A percentile compares a stretch with the other conserved stretches of the same genome.
Conservation (phyloP, 176 grass and related monocot genomes). For the Phoenix roebelenii region DNA sequence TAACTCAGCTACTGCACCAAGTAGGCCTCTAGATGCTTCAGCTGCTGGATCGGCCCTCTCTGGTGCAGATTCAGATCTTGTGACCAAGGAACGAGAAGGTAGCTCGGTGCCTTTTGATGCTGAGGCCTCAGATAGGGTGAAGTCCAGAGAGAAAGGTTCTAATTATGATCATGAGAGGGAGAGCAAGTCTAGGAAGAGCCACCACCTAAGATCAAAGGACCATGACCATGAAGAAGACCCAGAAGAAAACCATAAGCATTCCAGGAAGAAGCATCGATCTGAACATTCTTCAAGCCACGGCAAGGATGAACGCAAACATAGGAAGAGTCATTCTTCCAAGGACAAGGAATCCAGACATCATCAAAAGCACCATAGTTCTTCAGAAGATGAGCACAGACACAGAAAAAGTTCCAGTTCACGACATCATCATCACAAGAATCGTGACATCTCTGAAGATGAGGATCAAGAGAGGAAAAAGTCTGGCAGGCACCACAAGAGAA, state of each 20-base stretch:
- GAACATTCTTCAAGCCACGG: slow-evolving; percentile 36
- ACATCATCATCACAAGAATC: slow-evolving; percentile 14
- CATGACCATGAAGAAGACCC: slow-evolving; percentile 22
- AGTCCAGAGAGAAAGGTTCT: slow-evolving; percentile 19
- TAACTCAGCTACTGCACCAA: slow-evolving; percentile 10
- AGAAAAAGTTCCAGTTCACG: slow-evolving; percentile 36
- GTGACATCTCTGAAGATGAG: slow-evolving; percentile 21
- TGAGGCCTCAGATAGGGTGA: slow-evolving; percentile 16
- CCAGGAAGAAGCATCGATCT: slow-evolving; percentile 44
- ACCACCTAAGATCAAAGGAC: slow-evolving; percentile 11
- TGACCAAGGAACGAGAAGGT: slow-evolving; percentile 41
- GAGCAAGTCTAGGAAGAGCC: slow-evolving; percentile 37
- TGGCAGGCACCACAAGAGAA: slow-evolving; percentile 29
- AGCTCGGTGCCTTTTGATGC: slow-evolving; percentile 36
- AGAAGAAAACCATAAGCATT: slow-evolving; percentile 17
- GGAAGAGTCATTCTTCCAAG: slow-evolving; percentile 28
- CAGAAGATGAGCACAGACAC: slow-evolving; percentile 40
- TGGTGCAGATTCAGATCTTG: slow-evolving; percentile 19
- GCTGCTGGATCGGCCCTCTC: slow-evolving; percentile 21
- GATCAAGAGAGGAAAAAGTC: slow-evolving; percentile 27
- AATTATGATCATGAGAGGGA: slow-evolving; percentile 27
- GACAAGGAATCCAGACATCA: slow-evolving; percentile 20
- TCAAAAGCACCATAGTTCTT: slow-evolving; percentile 30
- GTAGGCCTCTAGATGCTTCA: slow-evolving; percentile 18
- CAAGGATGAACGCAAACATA: slow-evolving; percentile 36